Evolutionary conservation across 495 filamentous ascomycete species (phyloP).

Genomic region (Trichoderma asperelloides): DNA sequence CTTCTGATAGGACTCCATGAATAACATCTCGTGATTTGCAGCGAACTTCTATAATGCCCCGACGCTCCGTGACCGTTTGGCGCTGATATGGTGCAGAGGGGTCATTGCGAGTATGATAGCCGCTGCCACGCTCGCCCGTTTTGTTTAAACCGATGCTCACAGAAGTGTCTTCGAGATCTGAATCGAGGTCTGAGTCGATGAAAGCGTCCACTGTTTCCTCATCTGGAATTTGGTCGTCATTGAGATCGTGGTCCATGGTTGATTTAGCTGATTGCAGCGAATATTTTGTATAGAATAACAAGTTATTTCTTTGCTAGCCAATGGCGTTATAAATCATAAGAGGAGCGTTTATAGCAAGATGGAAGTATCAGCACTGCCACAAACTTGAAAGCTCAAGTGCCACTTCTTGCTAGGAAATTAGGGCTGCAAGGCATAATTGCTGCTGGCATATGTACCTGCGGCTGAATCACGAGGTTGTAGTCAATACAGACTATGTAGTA

Average conservation of each 20-base stretch:
- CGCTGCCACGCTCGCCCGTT: slow-evolving; percentile 13
- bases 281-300: not conserved
- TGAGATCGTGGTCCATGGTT: not conserved
- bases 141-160: slow-evolving; percentile 10
- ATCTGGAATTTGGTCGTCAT: not conserved
- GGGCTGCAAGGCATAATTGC: not conserved
- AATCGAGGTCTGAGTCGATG: not conserved
- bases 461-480: not conserved
- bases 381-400: not conserved
- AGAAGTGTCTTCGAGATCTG: not conserved
- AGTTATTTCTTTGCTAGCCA: not conserved
- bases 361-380: not conserved
- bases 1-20: slow-evolving; percentile 15
- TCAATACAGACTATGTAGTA: not conserved
- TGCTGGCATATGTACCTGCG: not conserved
- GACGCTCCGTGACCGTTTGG: slow-evolving; percentile 16
- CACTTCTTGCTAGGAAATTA: not conserved
- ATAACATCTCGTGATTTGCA: slow-evolving; percentile 17
- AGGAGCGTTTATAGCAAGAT: not conserved
- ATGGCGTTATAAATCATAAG: not conserved
- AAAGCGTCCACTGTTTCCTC: not conserved
- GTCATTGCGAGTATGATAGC: slow-evolving; percentile 19
- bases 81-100: slow-evolving; percentile 17
- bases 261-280: not conserved
- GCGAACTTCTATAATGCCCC: slow-evolving; percentile 17